Evolutionary conservation across 139 green algal genomes (phyloP).

Genomic region (Penium margaritaceum): DNA sequence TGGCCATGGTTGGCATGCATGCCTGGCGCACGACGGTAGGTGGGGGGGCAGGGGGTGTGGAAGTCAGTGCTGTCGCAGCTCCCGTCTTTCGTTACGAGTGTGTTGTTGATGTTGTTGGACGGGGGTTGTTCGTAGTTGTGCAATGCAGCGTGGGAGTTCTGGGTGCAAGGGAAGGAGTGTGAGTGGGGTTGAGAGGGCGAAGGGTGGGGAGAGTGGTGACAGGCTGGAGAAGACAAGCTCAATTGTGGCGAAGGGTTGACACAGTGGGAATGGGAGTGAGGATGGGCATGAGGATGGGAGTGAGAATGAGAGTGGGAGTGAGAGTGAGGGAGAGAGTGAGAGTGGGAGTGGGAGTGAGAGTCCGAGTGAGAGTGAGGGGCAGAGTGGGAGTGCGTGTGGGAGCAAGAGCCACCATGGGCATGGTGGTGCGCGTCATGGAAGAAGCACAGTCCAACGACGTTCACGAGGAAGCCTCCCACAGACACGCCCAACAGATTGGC

Average conservation of each 20-base stretch:
- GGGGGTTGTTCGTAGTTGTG: conserved; percentile 9
- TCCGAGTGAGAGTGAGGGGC: conserved; percentile 26
- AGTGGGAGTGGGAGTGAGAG: conserved; percentile 4
- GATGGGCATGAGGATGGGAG: conserved; percentile 33
- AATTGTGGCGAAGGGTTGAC: conserved; percentile 17
- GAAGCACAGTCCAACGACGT: conserved; percentile 47
- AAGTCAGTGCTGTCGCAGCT: too few relatives aligned
- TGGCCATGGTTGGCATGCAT: too few relatives aligned
- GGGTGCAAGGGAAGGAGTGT: background rate
- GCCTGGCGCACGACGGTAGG: too few relatives aligned
- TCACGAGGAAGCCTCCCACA: conserved; percentile 46
- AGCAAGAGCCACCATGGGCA: conserved; percentile 22
- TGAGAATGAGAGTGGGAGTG: conserved; percentile 12
- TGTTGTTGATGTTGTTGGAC: conserved; percentile 17
- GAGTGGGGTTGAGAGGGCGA: background rate
- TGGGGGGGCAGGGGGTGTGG: too few relatives aligned
- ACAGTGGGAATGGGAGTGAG: conserved; percentile 15
- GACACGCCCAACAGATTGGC: conserved; percentile 47
- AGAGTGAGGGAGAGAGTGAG: background rate
- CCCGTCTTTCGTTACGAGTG: conserved; percentile 18
- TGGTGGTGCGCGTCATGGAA: conserved; percentile 50
- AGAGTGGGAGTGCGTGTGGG: conserved; percentile 8
- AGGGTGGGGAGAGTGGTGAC: background rate
- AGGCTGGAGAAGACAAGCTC: too few relatives aligned
- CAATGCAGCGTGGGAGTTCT: conserved; percentile 9